phyloP scores from a whole-genome alignment of 2,329 filamentous ascomycete genomes.

The Tolypocladium cylindrosporum region DNA sequence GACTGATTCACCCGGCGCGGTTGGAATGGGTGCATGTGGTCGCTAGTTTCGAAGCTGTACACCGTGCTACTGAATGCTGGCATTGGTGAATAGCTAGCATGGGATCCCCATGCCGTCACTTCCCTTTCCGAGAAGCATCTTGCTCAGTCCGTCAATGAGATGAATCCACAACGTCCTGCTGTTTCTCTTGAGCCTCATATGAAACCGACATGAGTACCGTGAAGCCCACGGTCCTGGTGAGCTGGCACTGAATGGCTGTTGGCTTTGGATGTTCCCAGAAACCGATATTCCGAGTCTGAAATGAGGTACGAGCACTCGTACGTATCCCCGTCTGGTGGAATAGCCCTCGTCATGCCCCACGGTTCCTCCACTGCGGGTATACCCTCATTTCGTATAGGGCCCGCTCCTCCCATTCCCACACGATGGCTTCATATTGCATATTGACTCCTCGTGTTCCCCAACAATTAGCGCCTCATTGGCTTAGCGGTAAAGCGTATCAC shows the following conservation, averaged over 20 bases:
- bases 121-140: background rate
- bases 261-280: background rate
- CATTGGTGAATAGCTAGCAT: no score
- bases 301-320: no score
- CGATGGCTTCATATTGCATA: background rate
- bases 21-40: background rate
- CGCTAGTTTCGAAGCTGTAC: background rate
- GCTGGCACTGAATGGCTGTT: background rate
- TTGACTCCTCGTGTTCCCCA: background rate
- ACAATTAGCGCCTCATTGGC: conserved; percentile 17
- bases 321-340: background rate
- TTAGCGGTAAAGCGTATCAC: conserved; percentile 26
- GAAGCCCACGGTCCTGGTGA: background rate
- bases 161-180: background rate
- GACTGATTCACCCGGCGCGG: background rate
- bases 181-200: background rate
- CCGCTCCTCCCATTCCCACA: background rate
- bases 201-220: background rate
- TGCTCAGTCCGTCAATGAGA: background rate
- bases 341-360: background rate
- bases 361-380: background rate
- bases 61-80: background rate
- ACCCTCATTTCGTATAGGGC: background rate
- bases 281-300: background rate
- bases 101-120: no score